Evolutionary conservation across 495 filamentous ascomycete species (phyloP).

Genomic region (Apiosordaria backusii): DNA sequence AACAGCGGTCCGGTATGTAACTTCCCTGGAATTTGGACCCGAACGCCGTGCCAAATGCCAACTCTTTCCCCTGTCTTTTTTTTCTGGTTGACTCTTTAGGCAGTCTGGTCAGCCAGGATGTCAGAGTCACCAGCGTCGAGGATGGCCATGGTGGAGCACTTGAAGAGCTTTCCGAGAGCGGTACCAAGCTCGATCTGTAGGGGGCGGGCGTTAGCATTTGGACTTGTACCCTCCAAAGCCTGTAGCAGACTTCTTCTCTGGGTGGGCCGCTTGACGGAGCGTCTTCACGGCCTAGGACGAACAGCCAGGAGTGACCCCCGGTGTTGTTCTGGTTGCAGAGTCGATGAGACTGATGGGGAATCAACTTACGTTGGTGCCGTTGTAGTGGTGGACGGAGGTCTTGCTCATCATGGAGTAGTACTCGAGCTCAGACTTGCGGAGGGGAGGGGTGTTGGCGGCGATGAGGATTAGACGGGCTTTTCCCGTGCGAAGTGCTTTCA

Average conservation of each 20-base stretch:
- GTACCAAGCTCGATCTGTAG: slow-evolving; percentile 92
- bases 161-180: slow-evolving; percentile 54
- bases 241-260: slow-evolving; percentile 71
- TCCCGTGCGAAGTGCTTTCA: slow-evolving; percentile 88
- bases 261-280: slow-evolving; percentile 43
- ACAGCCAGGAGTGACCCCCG: slow-evolving; percentile 12
- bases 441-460: slow-evolving; percentile 84
- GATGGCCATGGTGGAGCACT: slow-evolving; percentile 91
- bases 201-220: slow-evolving; percentile 45
- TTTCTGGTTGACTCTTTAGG: slow-evolving; percentile 41
- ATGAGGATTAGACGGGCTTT: slow-evolving; percentile 72
- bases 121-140: slow-evolving; percentile 97
- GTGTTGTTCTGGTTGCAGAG: slow-evolving; percentile 39
- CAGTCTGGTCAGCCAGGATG: slow-evolving; percentile 71
- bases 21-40: slow-evolving; percentile 26
- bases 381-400: slow-evolving; percentile 92
- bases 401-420: slow-evolving; percentile 90
- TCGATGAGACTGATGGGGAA: slow-evolving; percentile 19
- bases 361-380: slow-evolving; percentile 89
- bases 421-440: slow-evolving; percentile 93
- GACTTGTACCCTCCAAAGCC: slow-evolving; percentile 81
- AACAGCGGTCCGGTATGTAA: slow-evolving; percentile 27
- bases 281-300: slow-evolving; percentile 13
- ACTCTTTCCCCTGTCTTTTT: slow-evolving; percentile 11
- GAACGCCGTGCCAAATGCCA: slow-evolving; percentile 39